Base-by-base conservation (phyloP, 176 grass and related monocot species). In the Aegilops longissima region DNA sequence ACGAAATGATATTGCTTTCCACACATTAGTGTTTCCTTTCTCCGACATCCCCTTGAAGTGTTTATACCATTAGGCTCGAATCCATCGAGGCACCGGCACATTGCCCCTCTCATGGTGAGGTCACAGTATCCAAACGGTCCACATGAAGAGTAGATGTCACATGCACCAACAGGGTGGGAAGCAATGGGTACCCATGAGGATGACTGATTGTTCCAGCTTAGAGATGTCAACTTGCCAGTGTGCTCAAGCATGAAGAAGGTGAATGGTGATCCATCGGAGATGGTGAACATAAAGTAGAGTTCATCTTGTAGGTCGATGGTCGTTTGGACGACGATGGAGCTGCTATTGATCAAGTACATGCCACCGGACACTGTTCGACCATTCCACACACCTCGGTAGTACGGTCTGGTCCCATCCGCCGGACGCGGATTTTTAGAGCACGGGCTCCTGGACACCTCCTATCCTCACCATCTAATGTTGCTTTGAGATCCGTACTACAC, bases 351-450 rank as follows among this genome's bases (percentile, higher is more conserved):
- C 21, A 13, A 14, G 12, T 11, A 54, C 18, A 8, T 40, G 44
- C 12, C 35, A 36, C 9, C 36, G 7, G 33, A 35, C 20, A 77
- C 36, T 3, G 40, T 11, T 6, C 3, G 2, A 9, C 89, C 89
- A 10, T 72, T 87, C 89, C 84, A 87, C 18, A 80, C 84, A 29
- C 79, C 82, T 9, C 89, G 78, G 31, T 70, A 87, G 5, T 8
- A 68, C 24, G 61, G 68, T 21, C 16, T 35, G 18, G n/a, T 29
- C 5, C 67, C 13, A 9, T 80, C 25, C 25, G 25, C 25, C 25
- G 25, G 25, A 25, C 25, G 25, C 25, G 25, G 25, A 25, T 25
- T 25, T 25, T 25, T 25, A 25, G 25, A 25, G 25, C 25, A 25
- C 25, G 25, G 25, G 25, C 25, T 25, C 25, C 25, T 25, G 25